A percentile compares a stretch with the other conserved stretches of the same genome.
These are phyloP conservation scores for Luffa acutangula DNA, from an alignment of 306 rosid species.

Conservation along the genomic window DNA sequence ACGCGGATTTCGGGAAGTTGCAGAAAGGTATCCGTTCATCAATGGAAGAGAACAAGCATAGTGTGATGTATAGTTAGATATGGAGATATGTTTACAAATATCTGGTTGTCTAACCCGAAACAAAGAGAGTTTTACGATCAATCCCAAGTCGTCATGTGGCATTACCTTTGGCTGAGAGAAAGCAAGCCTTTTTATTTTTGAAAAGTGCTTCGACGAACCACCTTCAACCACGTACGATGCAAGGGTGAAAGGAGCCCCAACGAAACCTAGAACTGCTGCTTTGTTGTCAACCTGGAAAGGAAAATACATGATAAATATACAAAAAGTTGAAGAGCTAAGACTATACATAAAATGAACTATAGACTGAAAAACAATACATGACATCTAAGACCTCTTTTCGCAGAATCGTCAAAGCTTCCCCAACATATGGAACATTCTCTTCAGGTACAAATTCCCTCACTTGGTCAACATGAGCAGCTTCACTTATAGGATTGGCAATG, in stretches of 20 bases:
- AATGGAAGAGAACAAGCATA: background rate
- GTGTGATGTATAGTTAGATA: background rate
- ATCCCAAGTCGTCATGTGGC: background rate
- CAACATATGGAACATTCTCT: slow-evolving; percentile 92
- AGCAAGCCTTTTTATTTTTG: slow-evolving; percentile 79
- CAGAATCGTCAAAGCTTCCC: slow-evolving; percentile 76
- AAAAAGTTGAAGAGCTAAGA: background rate
- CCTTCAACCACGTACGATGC: slow-evolving; percentile 99
- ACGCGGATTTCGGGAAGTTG: background rate
- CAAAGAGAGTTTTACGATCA: background rate
- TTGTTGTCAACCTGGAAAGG: slow-evolving; percentile 65
- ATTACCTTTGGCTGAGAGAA: slow-evolving; percentile 68
- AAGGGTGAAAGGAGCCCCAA: slow-evolving; percentile 94
- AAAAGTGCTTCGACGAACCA: slow-evolving; percentile 89
- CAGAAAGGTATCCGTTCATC: background rate
- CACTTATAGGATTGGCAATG: slow-evolving; percentile 55
- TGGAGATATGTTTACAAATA: background rate
- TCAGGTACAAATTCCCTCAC: slow-evolving; percentile 89
- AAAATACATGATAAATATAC: background rate
- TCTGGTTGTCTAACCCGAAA: background rate
- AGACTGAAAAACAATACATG: background rate
- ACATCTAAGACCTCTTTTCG: slow-evolving; percentile 59
- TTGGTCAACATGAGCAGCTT: slow-evolving; percentile 56
- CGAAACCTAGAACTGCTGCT: slow-evolving; percentile 94
- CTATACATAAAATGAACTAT: background rate